Evolutionary conservation across 1,284 basidiomycete genomes (phyloP).

Genomic region (Microbotryomycetes sp.): DNA sequence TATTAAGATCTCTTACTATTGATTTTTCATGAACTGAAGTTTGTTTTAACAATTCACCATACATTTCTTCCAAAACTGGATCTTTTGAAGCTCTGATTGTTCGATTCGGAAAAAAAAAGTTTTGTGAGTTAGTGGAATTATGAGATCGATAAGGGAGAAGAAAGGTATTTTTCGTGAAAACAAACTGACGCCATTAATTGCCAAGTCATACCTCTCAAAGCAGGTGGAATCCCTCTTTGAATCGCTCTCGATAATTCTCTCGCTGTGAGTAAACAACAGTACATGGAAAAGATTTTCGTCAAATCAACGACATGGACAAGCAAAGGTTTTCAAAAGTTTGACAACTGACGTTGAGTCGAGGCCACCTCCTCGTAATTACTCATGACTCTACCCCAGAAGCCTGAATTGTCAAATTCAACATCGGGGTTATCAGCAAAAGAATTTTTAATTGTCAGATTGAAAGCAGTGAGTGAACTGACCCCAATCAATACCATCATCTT

Average conservation of each 20-base stretch:
- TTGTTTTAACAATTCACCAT: constrained; percentile 76
- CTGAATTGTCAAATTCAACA: constrained; percentile 37
- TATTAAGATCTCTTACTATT: constrained; percentile 80
- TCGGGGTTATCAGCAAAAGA: not conserved
- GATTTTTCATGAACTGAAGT: constrained; percentile 84
- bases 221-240: constrained; percentile 79
- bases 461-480: not conserved
- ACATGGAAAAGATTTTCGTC: not conserved
- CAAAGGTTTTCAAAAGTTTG: not conserved
- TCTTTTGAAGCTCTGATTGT: constrained; percentile 67
- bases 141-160: constrained; percentile 16
- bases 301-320: not conserved
- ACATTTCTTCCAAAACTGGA: constrained; percentile 73
- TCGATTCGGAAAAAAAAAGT: constrained; percentile 51
- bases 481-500: constrained; percentile 20
- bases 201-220: constrained; percentile 91
- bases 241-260: constrained; percentile 82
- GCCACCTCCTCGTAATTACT: constrained; percentile 87
- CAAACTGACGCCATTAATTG: constrained; percentile 71
- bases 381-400: constrained; percentile 94
- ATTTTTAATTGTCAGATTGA: not conserved
- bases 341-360: constrained; percentile 50
- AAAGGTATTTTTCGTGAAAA: constrained; percentile 1
- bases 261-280: constrained; percentile 42
- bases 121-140: constrained; percentile 5